Percentiles rank a stretch among this genome's conserved stretches.
Conservation (phyloP, 2,329 filamentous ascomycete genomes). For the Didymella sp. region DNA sequence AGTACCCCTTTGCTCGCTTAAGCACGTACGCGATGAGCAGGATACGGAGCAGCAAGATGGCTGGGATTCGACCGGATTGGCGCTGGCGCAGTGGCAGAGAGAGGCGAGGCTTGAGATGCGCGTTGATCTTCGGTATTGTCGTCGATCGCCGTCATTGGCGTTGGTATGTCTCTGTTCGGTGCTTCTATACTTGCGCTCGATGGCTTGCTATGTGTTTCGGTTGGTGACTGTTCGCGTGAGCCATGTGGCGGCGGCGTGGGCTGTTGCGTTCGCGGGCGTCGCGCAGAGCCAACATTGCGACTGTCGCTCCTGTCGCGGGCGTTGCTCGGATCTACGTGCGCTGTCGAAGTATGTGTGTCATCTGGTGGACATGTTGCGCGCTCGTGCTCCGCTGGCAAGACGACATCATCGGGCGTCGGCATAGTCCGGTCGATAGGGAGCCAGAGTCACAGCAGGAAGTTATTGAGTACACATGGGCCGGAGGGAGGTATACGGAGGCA, state of each 20-base stretch:
- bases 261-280: constrained; percentile 27
- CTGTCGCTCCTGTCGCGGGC: constrained; percentile 26
- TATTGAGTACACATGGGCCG: constrained; percentile 31
- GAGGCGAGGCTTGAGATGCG: constrained; percentile 41
- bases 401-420: constrained; percentile 58
- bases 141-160: constrained; percentile 47
- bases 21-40: constrained; percentile 46
- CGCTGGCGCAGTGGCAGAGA: constrained; percentile 35
- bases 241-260: constrained; percentile 44
- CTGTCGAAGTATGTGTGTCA: constrained; percentile 37
- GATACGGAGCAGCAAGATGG: constrained; percentile 43
- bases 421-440: constrained; percentile 49
- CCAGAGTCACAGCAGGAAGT: constrained; percentile 36
- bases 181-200: constrained; percentile 43
- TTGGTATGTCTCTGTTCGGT: constrained; percentile 48
- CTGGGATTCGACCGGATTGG: constrained; percentile 36
- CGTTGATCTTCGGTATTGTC: constrained; percentile 47
- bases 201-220: constrained; percentile 40
- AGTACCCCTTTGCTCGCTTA: no score
- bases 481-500: constrained; percentile 10
- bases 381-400: constrained; percentile 51
- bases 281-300: constrained; percentile 25
- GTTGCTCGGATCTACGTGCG: constrained; percentile 42
- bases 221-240: constrained; percentile 30
- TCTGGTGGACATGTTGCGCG: constrained; percentile 61